A percentile compares a stretch with the other conserved stretches of the same genome.
phyloP scores from a whole-genome alignment of 768 basidiomycete genomes.

The Amyloporia xantha region DNA sequence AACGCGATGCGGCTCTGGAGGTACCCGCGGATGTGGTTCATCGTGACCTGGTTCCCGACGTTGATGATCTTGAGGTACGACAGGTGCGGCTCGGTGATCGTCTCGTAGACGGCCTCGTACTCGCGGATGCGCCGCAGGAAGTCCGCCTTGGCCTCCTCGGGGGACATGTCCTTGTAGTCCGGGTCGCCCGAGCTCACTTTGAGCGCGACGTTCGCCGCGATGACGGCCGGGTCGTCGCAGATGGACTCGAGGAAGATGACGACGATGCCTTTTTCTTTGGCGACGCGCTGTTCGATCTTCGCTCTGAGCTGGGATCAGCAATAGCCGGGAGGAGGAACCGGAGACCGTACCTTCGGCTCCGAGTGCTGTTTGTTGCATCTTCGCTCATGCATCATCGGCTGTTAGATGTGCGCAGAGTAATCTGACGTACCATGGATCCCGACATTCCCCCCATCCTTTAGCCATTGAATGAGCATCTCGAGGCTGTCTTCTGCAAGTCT shows the following conservation, averaged over 20 bases:
- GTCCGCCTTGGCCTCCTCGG: conserved; percentile 80
- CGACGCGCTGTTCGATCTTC: conserved; percentile 77
- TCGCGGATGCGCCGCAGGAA: conserved; percentile 86
- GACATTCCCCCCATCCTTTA: conserved; percentile 93
- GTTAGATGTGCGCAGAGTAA: neutral
- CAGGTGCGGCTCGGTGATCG: conserved; percentile 85
- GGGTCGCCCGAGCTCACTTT: conserved; percentile 97
- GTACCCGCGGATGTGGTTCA: conserved; percentile 88
- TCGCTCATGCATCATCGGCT: neutral
- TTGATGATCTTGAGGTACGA: conserved; percentile 91
- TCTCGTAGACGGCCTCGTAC: conserved; percentile 95
- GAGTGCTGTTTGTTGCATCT: conserved; percentile 97
- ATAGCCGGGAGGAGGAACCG: neutral
- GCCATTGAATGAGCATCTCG: conserved; percentile 92
- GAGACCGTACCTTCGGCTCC: conserved; percentile 48
- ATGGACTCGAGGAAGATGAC: conserved; percentile 93
- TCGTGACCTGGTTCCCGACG: conserved; percentile 84
- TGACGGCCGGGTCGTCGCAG: conserved; percentile 89
- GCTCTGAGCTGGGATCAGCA: conserved; percentile 39
- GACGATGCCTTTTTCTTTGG: conserved; percentile 78
- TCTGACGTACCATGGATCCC: conserved; percentile 80
- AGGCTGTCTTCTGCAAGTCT: conserved; percentile 84
- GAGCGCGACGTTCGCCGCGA: conserved; percentile 92
- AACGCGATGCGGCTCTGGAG: conserved; percentile 96
- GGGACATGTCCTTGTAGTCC: conserved; percentile 88